phyloP scores from a whole-genome alignment of 2,329 filamentous ascomycete genomes.

The Neopestalotiopsis clavispora region DNA sequence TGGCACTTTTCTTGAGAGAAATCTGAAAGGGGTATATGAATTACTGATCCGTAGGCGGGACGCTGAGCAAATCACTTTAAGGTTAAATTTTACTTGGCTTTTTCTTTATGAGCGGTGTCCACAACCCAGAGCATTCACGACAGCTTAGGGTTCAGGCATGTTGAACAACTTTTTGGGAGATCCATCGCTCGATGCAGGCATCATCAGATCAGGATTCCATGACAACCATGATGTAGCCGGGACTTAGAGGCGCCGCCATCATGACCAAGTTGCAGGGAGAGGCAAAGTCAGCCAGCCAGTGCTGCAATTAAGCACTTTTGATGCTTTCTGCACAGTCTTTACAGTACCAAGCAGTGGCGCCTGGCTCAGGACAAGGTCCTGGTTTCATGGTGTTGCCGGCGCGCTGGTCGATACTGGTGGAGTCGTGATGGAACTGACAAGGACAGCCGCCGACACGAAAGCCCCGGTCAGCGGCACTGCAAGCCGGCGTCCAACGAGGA shows the following conservation, averaged over 20 bases:
- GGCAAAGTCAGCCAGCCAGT: background rate
- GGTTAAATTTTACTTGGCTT: background rate
- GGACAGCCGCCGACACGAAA: background rate
- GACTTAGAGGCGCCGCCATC: background rate
- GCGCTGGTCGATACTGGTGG: background rate
- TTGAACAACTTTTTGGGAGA: background rate
- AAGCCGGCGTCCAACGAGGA: background rate
- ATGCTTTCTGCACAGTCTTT: background rate
- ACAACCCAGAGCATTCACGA: no score
- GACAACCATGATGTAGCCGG: background rate
- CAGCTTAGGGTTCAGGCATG: background rate
- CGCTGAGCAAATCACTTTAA: background rate
- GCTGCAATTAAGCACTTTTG: background rate
- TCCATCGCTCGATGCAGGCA: background rate
- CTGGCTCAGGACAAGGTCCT: background rate
- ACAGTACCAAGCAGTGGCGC: background rate
- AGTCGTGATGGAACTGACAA: background rate
- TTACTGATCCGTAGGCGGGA: background rate
- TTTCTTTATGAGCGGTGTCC: background rate
- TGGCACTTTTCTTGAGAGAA: background rate
- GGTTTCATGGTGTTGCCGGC: background rate
- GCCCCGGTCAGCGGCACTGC: background rate
- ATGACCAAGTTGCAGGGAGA: background rate
- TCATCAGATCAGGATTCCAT: background rate
- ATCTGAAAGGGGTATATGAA: background rate